A percentile compares a stretch with the other conserved stretches of the same genome.
Evolutionary conservation across 345 rosid species (phyloP).

Genomic region (Triadica sebifera): DNA sequence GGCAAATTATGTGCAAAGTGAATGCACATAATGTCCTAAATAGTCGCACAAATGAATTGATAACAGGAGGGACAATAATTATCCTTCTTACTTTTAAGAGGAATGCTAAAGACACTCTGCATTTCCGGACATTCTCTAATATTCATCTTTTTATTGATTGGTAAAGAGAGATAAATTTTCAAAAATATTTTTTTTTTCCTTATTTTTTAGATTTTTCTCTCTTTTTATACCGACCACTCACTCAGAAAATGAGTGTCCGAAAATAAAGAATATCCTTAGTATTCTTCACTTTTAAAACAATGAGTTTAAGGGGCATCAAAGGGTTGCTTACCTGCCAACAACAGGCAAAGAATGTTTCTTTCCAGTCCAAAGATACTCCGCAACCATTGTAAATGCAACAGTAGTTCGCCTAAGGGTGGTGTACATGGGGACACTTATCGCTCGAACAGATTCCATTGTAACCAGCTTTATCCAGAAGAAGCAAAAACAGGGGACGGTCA

Average conservation of each 20-base stretch:
- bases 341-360: slow-evolving; percentile 27
- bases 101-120: no score
- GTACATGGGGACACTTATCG: slow-evolving; percentile 32
- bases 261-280: no score
- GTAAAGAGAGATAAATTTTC: no score
- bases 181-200: no score
- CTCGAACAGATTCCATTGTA: slow-evolving; percentile 34
- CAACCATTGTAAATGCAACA: slow-evolving; percentile 33
- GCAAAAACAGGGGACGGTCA: neutral
- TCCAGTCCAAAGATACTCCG: slow-evolving; percentile 24
- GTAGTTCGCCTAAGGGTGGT: slow-evolving; percentile 32
- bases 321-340: slow-evolving; percentile 25
- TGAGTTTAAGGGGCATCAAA: neutral
- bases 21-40: neutral
- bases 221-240: no score
- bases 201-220: no score
- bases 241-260: no score
- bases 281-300: no score
- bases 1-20: neutral
- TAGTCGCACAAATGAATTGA: neutral
- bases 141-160: no score
- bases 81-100: neutral
- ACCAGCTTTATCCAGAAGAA: slow-evolving; percentile 19
- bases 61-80: no score
- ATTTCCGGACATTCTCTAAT: no score